phyloP scores from a whole-genome alignment of 805 yeast genomes.

The Metschnikowia borealis region DNA sequence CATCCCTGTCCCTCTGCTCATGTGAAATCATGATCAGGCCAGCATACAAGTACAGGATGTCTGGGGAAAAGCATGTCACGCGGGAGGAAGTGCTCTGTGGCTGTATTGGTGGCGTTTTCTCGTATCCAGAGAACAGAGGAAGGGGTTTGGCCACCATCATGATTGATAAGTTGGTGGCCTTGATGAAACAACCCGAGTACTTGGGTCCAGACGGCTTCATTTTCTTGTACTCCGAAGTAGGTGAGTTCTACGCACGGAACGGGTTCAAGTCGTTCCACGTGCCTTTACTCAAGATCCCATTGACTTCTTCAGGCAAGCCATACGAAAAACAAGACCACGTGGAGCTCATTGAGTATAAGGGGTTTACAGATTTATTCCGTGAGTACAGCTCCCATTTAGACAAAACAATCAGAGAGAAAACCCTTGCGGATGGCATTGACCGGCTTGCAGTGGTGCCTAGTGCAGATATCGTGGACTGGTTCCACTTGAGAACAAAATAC shows the following conservation, averaged over 20 bases:
- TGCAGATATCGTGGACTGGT: constrained; percentile 36
- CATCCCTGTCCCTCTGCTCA: constrained; percentile 27
- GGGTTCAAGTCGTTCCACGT: constrained; percentile 39
- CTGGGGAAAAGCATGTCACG: constrained; percentile 15
- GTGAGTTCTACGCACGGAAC: constrained; percentile 36
- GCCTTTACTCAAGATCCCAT: constrained; percentile 28
- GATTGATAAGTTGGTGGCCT: constrained; percentile 34
- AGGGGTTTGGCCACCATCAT: constrained; percentile 37
- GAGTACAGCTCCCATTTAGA: constrained; percentile 21
- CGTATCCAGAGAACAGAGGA: constrained; percentile 34
- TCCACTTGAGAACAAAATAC: constrained; percentile 38
- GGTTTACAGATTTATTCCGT: constrained; percentile 25
- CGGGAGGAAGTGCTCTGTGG: constrained; percentile 25
- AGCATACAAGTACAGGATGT: constrained; percentile 22
- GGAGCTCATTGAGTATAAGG: constrained; percentile 26
- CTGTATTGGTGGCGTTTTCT: constrained; percentile 41
- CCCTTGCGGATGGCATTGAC: constrained; percentile 26
- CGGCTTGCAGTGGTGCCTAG: constrained; percentile 30
- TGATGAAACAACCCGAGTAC: constrained; percentile 16
- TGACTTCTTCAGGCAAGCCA: constrained; percentile 3
- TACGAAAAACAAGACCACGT: constrained; percentile 2
- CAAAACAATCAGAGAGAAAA: constrained; percentile 17
- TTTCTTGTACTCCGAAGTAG: constrained; percentile 41
- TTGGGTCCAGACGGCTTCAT: constrained; percentile 33
- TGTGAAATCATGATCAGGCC: constrained; percentile 33